A percentile compares a stretch with the other conserved stretches of the same genome.
These are phyloP conservation scores for Hypoxylon sp. DNA, from an alignment of 2,329 filamentous ascomycete genomes.

Conservation along the genomic window DNA sequence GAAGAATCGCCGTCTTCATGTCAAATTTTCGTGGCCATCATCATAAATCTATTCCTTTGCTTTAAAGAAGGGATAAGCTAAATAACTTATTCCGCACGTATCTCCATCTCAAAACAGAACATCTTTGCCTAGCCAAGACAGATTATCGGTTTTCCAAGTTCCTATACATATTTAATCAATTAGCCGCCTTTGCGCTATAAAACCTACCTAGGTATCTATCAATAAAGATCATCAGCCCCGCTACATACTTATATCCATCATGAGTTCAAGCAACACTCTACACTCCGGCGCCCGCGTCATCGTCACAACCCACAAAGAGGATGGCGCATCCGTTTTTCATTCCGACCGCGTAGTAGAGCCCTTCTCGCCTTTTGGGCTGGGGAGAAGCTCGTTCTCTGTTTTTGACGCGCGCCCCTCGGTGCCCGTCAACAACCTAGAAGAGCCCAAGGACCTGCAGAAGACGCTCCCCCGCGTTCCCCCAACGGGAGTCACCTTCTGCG, in stretches of 20 bases:
- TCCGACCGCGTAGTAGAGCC: slow-evolving; percentile 28
- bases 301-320: slow-evolving; percentile 30
- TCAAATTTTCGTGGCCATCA: not conserved
- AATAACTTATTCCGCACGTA: not conserved
- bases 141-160: not conserved
- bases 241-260: slow-evolving; percentile 3
- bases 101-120: not conserved
- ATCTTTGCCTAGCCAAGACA: not conserved
- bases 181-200: not conserved
- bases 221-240: not conserved
- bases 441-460: slow-evolving; percentile 13
- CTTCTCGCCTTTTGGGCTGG: slow-evolving; percentile 31
- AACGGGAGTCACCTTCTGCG: slow-evolving; percentile 55
- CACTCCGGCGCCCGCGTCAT: slow-evolving; percentile 28
- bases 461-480: slow-evolving; percentile 56
- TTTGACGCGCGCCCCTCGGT: slow-evolving; percentile 29
- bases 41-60: not conserved
- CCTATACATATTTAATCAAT: not conserved
- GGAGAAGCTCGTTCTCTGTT: slow-evolving; percentile 22
- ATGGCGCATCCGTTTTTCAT: slow-evolving; percentile 31
- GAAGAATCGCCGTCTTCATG: not conserved
- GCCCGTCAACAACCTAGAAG: slow-evolving; percentile 31
- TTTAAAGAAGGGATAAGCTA: not conserved
- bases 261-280: slow-evolving; percentile 23
- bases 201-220: not conserved